Conservation (phyloP, 2,329 filamentous ascomycete genomes). For the Ustilaginoidea virens region DNA sequence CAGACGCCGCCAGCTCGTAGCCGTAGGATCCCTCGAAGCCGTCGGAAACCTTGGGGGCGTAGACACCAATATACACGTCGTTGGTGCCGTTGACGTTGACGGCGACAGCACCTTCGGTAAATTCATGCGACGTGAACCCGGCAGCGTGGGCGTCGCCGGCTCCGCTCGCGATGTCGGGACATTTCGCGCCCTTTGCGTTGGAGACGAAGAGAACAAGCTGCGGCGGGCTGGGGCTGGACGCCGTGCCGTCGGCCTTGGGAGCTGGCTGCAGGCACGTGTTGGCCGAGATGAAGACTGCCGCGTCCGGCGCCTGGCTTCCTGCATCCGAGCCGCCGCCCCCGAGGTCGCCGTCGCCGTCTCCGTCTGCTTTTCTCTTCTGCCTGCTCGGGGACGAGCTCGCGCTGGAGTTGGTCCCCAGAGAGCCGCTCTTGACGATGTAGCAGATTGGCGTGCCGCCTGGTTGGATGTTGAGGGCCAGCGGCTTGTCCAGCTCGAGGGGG, state of each 20-base stretch:
- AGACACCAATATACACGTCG: conserved; percentile 63
- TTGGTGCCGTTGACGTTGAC: conserved; percentile 43
- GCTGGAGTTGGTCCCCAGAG: conserved; percentile 14
- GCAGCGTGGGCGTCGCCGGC: conserved; percentile 13
- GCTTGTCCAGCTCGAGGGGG: conserved; percentile 48
- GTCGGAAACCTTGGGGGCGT: conserved; percentile 48
- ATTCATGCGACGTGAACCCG: conserved; percentile 15
- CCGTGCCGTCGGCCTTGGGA: conserved; percentile 2
- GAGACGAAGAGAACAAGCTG: conserved; percentile 73
- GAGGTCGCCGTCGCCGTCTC: not conserved
- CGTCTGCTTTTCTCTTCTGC: not conserved
- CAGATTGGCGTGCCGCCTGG: conserved; percentile 41
- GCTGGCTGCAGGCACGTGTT: conserved; percentile 72
- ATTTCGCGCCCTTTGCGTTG: conserved; percentile 20
- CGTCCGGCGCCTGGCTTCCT: no score
- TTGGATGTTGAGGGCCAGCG: conserved; percentile 40
- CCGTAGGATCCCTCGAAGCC: conserved; percentile 55
- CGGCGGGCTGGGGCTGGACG: conserved; percentile 34
- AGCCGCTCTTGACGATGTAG: conserved; percentile 16
- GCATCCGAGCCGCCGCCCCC: not conserved
- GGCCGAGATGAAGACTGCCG: conserved; percentile 61
- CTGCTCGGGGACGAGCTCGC: conserved; percentile 7
- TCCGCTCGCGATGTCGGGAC: conserved; percentile 11
- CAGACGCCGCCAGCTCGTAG: conserved; percentile 69
- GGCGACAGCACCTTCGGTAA: conserved; percentile 56